phyloP scores from a whole-genome alignment of 2,329 filamentous ascomycete genomes.

The Stachybotrys chlorohalonatus region DNA sequence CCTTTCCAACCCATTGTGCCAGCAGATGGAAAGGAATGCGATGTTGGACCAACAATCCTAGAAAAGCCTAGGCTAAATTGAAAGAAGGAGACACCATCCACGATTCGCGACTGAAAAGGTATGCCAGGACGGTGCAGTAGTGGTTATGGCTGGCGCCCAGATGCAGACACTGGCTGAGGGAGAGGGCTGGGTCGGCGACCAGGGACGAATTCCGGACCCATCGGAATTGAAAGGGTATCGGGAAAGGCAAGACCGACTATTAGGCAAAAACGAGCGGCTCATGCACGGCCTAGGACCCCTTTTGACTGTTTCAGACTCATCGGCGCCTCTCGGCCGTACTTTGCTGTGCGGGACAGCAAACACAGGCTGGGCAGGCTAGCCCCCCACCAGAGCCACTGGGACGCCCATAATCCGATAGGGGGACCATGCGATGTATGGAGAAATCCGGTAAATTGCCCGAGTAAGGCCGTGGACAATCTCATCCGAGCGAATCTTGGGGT shows the following conservation, averaged over 20 bases:
- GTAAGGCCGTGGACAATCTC: conserved; percentile 9
- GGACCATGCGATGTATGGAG: conserved; percentile 8
- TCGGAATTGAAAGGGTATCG: not conserved
- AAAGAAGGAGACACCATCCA: not conserved
- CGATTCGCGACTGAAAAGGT: not conserved
- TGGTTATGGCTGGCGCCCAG: not conserved
- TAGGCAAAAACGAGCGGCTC: not conserved
- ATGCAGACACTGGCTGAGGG: not conserved
- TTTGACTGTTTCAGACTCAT: conserved; percentile 22
- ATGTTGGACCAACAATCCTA: not conserved
- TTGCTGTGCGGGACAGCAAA: conserved; percentile 16
- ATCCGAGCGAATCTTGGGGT: conserved; percentile 5
- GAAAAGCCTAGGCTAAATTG: not conserved
- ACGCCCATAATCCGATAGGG: conserved; percentile 2
- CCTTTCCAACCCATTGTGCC: conserved; percentile 27
- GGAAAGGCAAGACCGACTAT: not conserved
- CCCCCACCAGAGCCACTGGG: conserved; percentile 14
- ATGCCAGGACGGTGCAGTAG: not conserved
- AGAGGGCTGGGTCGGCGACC: not conserved
- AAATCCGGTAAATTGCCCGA: conserved; percentile 14
- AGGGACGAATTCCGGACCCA: not conserved
- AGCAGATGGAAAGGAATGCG: conserved; percentile 1
- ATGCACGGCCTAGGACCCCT: conserved; percentile 6
- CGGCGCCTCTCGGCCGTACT: conserved; percentile 29
- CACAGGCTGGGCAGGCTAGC: conserved; percentile 18